Percentiles rank a stretch among this genome's conserved stretches.
phyloP scores from a whole-genome alignment of 1,139 yeast genomes.

The Yamadazyma pseudoaaseri region DNA sequence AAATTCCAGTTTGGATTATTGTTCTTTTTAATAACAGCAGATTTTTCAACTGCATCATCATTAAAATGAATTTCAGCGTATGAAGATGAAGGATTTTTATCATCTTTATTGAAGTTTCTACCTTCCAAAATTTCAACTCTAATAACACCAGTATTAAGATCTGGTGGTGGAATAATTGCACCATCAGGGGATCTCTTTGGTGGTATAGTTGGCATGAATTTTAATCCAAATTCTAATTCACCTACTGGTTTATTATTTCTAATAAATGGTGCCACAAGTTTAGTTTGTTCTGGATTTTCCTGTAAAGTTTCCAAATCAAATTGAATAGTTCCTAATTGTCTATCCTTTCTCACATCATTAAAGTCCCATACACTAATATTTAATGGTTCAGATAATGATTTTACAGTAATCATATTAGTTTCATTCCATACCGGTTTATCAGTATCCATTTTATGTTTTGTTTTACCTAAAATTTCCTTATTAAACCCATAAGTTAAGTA shows the following conservation, averaged over 20 bases:
- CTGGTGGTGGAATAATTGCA: constrained; percentile 83
- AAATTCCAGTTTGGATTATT: constrained; percentile 70
- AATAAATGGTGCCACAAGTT: constrained; percentile 56
- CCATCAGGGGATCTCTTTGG: constrained; percentile 81
- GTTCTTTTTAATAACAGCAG: constrained; percentile 59
- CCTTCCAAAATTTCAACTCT: constrained; percentile 55
- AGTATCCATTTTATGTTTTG: constrained; percentile 66
- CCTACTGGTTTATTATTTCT: constrained; percentile 86
- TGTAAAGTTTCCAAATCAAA: constrained; percentile 70
- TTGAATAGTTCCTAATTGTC: constrained; percentile 73
- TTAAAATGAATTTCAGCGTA: constrained; percentile 71
- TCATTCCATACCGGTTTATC: constrained; percentile 82
- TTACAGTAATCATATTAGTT: constrained; percentile 65
- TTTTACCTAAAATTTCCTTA: constrained; percentile 58
- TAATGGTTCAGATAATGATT: constrained; percentile 78
- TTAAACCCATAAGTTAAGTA: constrained; percentile 72
- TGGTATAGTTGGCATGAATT: constrained; percentile 77
- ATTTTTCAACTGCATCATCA: constrained; percentile 55
- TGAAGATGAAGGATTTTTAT: constrained; percentile 52
- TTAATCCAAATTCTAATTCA: constrained; percentile 63
- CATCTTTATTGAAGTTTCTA: constrained; percentile 37
- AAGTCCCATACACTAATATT: constrained; percentile 68
- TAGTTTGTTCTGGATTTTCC: constrained; percentile 51
- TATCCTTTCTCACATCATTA: constrained; percentile 79
- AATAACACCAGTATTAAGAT: constrained; percentile 88